Conservation (phyloP, 352 stramenopile species). For the Globisporangium perplexum region DNA sequence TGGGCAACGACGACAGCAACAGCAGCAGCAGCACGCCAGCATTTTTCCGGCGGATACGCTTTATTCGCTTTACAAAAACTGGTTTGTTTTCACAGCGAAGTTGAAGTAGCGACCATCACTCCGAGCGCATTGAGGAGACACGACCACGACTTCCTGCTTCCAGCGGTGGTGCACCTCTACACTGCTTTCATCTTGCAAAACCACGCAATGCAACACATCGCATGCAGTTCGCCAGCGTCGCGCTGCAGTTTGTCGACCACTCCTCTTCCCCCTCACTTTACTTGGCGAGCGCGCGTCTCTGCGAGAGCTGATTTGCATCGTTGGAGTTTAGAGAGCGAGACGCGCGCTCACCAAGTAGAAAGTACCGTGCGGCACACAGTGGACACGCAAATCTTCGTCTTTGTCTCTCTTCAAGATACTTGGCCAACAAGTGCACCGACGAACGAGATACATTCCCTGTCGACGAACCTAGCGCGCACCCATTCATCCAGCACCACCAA, state of each 20-base stretch:
- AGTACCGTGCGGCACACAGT: too few species aligned
- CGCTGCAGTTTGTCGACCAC: constrained; percentile 4
- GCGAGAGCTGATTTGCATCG: too few species aligned
- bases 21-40: neutral
- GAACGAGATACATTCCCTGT: neutral
- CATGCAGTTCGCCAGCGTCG: neutral
- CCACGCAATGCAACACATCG: neutral
- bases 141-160: too few species aligned
- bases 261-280: neutral
- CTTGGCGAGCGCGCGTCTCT: too few species aligned
- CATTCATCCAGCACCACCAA: neutral
- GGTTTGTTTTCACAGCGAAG: neutral
- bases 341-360: too few species aligned
- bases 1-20: too few species aligned
- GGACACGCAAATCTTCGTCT: too few species aligned
- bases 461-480: neutral
- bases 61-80: neutral
- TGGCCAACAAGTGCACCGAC: neutral
- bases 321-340: too few species aligned
- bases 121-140: constrained; percentile 8
- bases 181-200: neutral
- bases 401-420: neutral
- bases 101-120: constrained; percentile 5
- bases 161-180: too few species aligned
- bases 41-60: neutral